A percentile compares a stretch with the other conserved stretches of the same genome.
phyloP scores from a whole-genome alignment of 768 basidiomycete species.

The Agaricus sinodeliciosus region DNA sequence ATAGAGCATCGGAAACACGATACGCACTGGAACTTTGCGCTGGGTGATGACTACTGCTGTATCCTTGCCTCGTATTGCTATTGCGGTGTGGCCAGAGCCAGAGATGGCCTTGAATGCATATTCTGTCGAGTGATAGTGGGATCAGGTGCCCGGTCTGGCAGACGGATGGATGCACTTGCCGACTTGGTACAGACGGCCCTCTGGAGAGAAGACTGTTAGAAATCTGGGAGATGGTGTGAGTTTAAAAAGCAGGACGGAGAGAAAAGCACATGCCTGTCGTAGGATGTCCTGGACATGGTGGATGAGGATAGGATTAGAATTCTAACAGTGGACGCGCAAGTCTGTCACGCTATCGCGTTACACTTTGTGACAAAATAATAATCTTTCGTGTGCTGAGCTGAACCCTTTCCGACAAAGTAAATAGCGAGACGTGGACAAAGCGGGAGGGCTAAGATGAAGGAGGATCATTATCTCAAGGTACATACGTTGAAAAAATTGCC shows the following conservation, averaged over 20 bases:
- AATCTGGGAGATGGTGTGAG: constrained; percentile 46
- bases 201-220: constrained; percentile 94
- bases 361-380: constrained; percentile 3
- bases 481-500: too few species aligned
- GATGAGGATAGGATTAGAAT: constrained; percentile 12
- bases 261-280: constrained; percentile 59
- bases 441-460: too few species aligned
- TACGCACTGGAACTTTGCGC: constrained; percentile 92
- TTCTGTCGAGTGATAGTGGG: constrained; percentile 41
- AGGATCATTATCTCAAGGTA: too few species aligned
- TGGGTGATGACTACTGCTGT: constrained; percentile 96
- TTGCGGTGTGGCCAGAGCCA: constrained; percentile 90
- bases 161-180: constrained; percentile 43
- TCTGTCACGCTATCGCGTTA: constrained; percentile 29
- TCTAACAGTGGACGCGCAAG: constrained; percentile 51
- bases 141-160: not conserved
- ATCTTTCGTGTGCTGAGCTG: too few species aligned
- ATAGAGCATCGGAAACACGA: not conserved
- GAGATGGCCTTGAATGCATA: constrained; percentile 99
- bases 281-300: constrained; percentile 89
- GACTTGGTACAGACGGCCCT: constrained; percentile 98
- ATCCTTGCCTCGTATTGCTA: constrained; percentile 91
- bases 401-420: too few species aligned
- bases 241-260: not conserved
- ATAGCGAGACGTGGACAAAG: too few species aligned